Evolutionary conservation across 345 rosid species (phyloP).

Genomic region (Sisymbrium irio): DNA sequence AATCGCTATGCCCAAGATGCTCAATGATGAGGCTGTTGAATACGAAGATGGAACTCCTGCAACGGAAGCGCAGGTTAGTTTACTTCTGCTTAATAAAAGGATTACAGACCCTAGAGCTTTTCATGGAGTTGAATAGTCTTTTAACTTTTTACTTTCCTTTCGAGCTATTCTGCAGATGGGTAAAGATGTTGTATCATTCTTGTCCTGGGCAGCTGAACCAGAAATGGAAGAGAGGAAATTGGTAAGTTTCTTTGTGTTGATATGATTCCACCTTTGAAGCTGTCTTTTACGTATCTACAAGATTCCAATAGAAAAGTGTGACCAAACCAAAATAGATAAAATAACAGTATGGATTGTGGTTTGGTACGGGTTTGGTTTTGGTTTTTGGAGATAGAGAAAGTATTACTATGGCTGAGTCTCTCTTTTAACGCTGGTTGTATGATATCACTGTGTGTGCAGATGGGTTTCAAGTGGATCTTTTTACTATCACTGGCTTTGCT

Average conservation of each 20-base stretch:
- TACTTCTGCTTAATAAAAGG: background rate
- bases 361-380: background rate
- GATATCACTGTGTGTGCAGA: constrained; percentile 46
- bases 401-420: background rate
- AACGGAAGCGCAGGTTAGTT: constrained; percentile 86
- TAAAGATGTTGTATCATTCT: constrained; percentile 86
- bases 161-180: constrained; percentile 66
- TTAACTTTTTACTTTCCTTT: background rate
- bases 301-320: background rate
- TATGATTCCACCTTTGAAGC: background rate
- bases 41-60: constrained; percentile 95
- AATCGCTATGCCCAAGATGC: constrained; percentile 99
- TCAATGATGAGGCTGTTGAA: constrained; percentile 90
- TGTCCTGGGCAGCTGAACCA: constrained; percentile 98
- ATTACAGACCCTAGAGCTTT: background rate
- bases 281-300: background rate
- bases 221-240: constrained; percentile 98
- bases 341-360: background rate
- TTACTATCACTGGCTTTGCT: constrained; percentile 79
- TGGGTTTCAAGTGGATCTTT: constrained; percentile 99
- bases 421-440: constrained; percentile 6
- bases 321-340: background rate
- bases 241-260: constrained; percentile 39
- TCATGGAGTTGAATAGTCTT: background rate
- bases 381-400: background rate